Percentiles rank a stretch among this genome's conserved stretches.
Evolutionary conservation across 75 land plant species (phyloP).

Genomic region (Cryptomeria japonica): DNA sequence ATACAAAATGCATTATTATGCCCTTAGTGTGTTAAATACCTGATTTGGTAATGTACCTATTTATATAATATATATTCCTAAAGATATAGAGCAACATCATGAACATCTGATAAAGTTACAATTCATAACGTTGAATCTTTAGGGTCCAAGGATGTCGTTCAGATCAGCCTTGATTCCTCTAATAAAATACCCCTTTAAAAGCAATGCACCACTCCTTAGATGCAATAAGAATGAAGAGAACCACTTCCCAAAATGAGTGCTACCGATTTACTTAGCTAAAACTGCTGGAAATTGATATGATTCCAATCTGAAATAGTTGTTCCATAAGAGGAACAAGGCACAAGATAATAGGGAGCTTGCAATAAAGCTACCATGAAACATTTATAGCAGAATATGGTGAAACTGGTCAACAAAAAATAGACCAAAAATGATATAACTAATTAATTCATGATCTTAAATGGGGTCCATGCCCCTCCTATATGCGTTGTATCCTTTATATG

Average conservation of each 20-base stretch:
- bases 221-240: too few relatives aligned
- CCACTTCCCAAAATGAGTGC: too few relatives aligned
- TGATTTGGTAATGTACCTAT: too few relatives aligned
- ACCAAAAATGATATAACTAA: neutral
- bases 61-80: too few relatives aligned
- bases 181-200: neutral
- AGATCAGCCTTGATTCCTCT: neutral
- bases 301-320: neutral
- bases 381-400: neutral
- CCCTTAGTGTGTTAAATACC: neutral
- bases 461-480: neutral
- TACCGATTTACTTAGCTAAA: neutral
- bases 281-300: neutral
- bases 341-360: neutral
- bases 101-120: neutral
- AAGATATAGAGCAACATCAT: neutral
- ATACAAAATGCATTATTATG: neutral
- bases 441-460: neutral
- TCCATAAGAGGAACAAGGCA: neutral
- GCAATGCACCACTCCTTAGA: neutral
- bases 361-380: neutral
- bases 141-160: neutral
- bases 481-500: neutral
- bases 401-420: neutral
- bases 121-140: neutral